Evolutionary conservation across 2,329 filamentous ascomycete species (phyloP), one percentile per base, ranked within the genome.

Genomic region (Fusarium sp.): DNA sequence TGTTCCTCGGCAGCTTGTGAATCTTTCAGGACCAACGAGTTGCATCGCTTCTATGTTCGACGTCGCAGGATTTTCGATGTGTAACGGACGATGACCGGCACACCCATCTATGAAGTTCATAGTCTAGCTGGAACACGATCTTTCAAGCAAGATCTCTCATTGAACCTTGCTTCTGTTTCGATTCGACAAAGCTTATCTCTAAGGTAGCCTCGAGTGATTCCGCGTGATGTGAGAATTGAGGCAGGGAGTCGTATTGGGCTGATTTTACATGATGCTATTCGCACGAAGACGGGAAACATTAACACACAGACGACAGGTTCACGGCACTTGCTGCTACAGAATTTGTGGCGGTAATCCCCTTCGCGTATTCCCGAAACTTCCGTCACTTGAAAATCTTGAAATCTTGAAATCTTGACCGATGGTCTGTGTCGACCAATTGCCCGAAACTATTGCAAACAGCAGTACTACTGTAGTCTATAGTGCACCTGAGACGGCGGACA

Each of bases 1-100:
- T 59, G 66, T 69, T 61, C 73, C 73, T 75, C 73, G 73, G 73
- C 69, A 75, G 69, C 73, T 75, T 74, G 73, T 75, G 73, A 75
- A 70, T 61, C 45, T 55, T 44, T 42, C 29, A 22, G 53, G 46
- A 62, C 47, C 70, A 72, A 65, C 72, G 68, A 68, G 57, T 44
- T 30, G 10, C 22, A 47, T 27, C 46, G 41, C 42, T 48, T 54
- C 56, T 45, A 40, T 67, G 68, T 67, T 61, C 67, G 62, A 65
- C 62, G 65, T 56, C 57, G 65, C 49, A 34, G 53, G 25, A 34
- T 30, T n/a, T 34, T 18, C 29, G 14, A 46, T 57, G 42, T 40
- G 42, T 30, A 47, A 64, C 68, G 64, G 69, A 71, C 69, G 63
- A 69, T 72, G 65, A 46, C 73, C 64, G 70, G 65, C 48, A 58